Conservation (phyloP, 345 rosid genomes). For the Boechera stricta region DNA sequence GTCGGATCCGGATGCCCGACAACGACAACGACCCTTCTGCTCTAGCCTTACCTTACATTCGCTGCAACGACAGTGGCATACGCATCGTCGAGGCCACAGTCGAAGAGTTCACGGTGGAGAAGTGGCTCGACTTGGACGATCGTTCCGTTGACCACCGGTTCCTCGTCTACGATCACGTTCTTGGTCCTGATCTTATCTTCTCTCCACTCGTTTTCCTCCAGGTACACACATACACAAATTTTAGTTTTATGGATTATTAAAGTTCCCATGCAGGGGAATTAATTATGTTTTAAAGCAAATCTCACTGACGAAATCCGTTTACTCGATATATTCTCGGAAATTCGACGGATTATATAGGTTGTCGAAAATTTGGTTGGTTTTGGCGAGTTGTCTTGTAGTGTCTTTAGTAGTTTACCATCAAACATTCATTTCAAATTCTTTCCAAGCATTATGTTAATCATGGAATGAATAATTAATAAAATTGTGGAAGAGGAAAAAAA, state of each 20-base stretch:
- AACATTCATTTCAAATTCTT: conserved; percentile 1
- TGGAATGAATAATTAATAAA: not conserved
- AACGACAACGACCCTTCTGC: conserved; percentile 40
- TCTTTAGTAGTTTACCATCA: not conserved
- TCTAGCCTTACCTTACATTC: conserved; percentile 52
- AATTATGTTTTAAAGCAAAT: not conserved
- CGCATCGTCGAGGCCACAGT: conserved; percentile 63
- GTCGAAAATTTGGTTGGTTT: too few relatives aligned
- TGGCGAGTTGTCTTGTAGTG: too few relatives aligned
- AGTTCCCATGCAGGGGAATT: not conserved
- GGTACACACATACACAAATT: conserved; percentile 49
- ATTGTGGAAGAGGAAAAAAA: not conserved
- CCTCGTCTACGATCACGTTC: conserved; percentile 52
- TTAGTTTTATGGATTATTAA: not conserved
- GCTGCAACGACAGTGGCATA: conserved; percentile 82
- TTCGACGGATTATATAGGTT: too few relatives aligned
- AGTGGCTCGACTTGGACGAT: conserved; percentile 51
- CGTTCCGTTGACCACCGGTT: conserved; percentile 40
- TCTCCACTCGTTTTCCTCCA: conserved; percentile 73
- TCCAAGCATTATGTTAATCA: not conserved
- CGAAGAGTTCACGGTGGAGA: conserved; percentile 54
- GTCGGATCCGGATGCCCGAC: conserved; percentile 63
- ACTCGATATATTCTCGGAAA: too few relatives aligned
- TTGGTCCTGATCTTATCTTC: conserved; percentile 80
- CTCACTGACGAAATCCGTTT: not conserved